Conservation (phyloP, 2,329 filamentous ascomycete species). For the Trichoderma sp. region DNA sequence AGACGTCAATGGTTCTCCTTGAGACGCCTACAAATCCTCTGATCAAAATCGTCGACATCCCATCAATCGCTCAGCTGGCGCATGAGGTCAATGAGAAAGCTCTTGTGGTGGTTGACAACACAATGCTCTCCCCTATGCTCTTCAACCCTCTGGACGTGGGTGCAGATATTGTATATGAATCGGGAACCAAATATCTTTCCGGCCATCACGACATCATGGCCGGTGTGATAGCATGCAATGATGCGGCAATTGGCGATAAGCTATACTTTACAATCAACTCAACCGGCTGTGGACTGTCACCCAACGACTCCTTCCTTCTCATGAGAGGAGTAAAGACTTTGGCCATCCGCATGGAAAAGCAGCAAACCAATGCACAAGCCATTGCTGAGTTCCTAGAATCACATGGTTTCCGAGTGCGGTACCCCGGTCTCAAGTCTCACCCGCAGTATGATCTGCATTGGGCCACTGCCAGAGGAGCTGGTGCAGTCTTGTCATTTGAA, state of each 20-base stretch:
- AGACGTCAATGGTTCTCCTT: conserved; percentile 92
- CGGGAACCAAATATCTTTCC: conserved; percentile 94
- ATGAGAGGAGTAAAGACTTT: conserved; percentile 96
- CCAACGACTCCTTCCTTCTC: conserved; percentile 93
- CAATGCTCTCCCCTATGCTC: conserved; percentile 95
- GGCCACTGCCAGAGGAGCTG: conserved; percentile 90
- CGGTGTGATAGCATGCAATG: conserved; percentile 89
- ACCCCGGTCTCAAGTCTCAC: conserved; percentile 89
- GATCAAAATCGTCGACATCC: conserved; percentile 96
- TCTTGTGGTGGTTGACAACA: conserved; percentile 93
- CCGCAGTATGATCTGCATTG: conserved; percentile 95
- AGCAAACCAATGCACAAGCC: conserved; percentile 84
- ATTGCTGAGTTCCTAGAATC: conserved; percentile 91
- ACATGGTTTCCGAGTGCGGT: conserved; percentile 91
- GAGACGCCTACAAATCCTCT: conserved; percentile 97
- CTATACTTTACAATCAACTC: conserved; percentile 97
- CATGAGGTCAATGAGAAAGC: conserved; percentile 76
- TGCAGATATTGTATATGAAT: conserved; percentile 95
- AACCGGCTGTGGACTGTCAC: conserved; percentile 88
- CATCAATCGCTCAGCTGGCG: conserved; percentile 69
- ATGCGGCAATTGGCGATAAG: conserved; percentile 74
- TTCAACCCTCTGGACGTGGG: conserved; percentile 91
- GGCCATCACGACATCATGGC: conserved; percentile 99
- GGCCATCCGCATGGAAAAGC: conserved; percentile 97
- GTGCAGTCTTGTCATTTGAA: conserved; percentile 93